A percentile compares a stretch with the other conserved stretches of the same genome.
Conservation (phyloP, 2,329 filamentous ascomycete species). For the Ophiognomonia clavigignenti-juglandacearum region DNA sequence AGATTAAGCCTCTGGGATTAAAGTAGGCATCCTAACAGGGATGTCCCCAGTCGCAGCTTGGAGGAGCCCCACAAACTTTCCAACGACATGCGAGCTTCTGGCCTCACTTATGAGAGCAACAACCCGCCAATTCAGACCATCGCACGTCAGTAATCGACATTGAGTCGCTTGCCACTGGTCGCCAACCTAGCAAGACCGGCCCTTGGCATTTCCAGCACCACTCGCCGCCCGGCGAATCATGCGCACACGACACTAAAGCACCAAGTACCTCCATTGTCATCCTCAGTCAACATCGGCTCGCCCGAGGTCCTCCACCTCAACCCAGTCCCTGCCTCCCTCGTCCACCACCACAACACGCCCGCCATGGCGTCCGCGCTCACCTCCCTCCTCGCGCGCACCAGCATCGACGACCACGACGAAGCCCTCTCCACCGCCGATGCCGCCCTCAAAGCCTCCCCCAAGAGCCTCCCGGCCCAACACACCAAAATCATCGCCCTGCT, state of each 20-base stretch:
- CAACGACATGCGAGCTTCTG: neutral
- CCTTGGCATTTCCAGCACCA: neutral
- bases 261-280: neutral
- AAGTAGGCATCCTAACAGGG: no score
- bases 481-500: constrained; percentile 70
- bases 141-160: neutral
- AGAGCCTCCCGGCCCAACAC: constrained; percentile 51
- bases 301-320: no score
- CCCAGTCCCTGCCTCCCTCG: neutral
- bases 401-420: constrained; percentile 68
- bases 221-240: neutral
- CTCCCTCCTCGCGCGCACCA: constrained; percentile 48
- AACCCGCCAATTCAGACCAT: neutral
- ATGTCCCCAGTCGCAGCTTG: no score
- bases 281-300: no score
- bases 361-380: constrained; percentile 37
- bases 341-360: neutral
- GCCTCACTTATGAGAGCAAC: neutral
- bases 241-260: constrained; percentile 1
- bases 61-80: neutral
- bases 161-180: neutral
- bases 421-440: constrained; percentile 61
- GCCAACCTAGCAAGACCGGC: neutral
- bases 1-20: no score
- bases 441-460: constrained; percentile 56